A percentile compares a stretch with the other conserved stretches of the same genome.
Conservation (phyloP, 345 rosid genomes). For the Populus simonii region DNA sequence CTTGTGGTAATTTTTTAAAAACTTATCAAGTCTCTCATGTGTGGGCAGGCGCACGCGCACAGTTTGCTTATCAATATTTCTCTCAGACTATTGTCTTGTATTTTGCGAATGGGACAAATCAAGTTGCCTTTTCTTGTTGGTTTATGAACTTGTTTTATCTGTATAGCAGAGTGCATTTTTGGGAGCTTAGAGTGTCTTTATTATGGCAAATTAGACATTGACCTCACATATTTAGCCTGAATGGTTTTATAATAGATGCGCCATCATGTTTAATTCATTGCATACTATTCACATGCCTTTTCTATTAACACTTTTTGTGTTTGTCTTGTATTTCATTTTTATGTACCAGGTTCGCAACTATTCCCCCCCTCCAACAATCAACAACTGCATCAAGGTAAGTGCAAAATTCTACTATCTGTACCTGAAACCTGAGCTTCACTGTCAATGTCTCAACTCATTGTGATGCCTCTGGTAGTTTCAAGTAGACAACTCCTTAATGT, state of each 20-base stretch:
- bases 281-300: neutral
- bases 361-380: slow-evolving; percentile 67
- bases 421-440: neutral
- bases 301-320: neutral
- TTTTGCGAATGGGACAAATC: neutral
- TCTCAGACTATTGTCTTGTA: neutral
- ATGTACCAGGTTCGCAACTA: slow-evolving; percentile 75
- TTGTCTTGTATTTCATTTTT: slow-evolving; percentile 14
- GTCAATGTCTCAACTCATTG: neutral
- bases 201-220: neutral
- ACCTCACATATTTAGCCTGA: neutral
- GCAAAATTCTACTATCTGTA: neutral
- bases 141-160: neutral
- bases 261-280: neutral
- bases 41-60: neutral
- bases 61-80: neutral
- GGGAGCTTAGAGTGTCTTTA: neutral
- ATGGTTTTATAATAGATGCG: neutral
- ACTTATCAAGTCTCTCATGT: neutral
- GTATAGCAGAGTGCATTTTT: neutral
- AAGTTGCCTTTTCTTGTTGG: neutral
- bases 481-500: neutral
- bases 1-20: slow-evolving; percentile 64
- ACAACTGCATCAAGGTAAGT: slow-evolving; percentile 89
- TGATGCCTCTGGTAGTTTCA: neutral